Conservation (phyloP, 345 rosid genomes). For the Salix dunnii region DNA sequence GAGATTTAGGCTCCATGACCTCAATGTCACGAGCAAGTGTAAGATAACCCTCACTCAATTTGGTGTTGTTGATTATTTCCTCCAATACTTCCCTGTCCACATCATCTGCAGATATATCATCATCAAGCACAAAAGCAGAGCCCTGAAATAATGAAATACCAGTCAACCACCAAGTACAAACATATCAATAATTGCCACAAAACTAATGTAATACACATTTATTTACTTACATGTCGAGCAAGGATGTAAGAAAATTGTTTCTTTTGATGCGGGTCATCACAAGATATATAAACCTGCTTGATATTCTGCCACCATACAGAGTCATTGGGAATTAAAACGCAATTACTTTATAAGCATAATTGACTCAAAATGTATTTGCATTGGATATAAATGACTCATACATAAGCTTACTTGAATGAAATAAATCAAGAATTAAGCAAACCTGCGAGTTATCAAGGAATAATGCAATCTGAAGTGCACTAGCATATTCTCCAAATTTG, state of each 20-base stretch:
- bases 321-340: conserved; percentile 1
- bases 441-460: conserved; percentile 85
- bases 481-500: conserved; percentile 65
- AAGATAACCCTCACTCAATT: conserved; percentile 87
- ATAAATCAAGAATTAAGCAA: conserved; percentile 6
- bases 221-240: conserved; percentile 77
- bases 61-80: conserved; percentile 73
- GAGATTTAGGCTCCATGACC: conserved; percentile 98
- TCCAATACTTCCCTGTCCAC: conserved; percentile 63
- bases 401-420: conserved; percentile 3
- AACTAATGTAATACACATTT: not conserved
- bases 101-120: conserved; percentile 57
- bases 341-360: not conserved
- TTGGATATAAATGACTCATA: not conserved
- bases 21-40: conserved; percentile 96
- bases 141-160: conserved; percentile 49
- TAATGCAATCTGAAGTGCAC: conserved; percentile 81
- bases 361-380: not conserved
- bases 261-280: conserved; percentile 58
- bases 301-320: conserved; percentile 50
- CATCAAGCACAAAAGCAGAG: conserved; percentile 61
- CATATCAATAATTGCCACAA: not conserved
- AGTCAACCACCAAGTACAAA: conserved; percentile 6
- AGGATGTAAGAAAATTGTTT: conserved; percentile 89
- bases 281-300: conserved; percentile 72